Conservation (phyloP, 352 stramenopile genomes). For the Phytophthora constricta region DNA sequence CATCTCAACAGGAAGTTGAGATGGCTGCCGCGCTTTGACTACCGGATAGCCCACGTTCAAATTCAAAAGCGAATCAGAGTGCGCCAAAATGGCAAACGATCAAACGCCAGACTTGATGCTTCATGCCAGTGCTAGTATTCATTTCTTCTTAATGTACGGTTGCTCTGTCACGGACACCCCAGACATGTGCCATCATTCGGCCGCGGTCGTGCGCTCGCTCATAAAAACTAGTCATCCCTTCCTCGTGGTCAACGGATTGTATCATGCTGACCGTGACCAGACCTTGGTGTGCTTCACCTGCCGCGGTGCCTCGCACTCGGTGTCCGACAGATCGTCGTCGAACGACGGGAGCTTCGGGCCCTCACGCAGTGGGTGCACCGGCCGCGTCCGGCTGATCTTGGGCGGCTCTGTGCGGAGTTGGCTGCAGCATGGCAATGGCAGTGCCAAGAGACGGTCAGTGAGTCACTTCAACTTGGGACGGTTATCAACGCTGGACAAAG, state of each 20-base stretch:
- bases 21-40: neutral
- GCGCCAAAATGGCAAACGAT: neutral
- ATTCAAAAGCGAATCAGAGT: neutral
- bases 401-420: slow-evolving; percentile 24
- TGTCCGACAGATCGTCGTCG: slow-evolving; percentile 19
- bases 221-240: slow-evolving; percentile 5
- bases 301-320: slow-evolving; percentile 21
- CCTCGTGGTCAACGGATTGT: neutral
- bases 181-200: neutral
- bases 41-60: neutral
- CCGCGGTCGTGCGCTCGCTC: slow-evolving; percentile 10
- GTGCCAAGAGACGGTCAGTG: slow-evolving; percentile 11
- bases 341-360: slow-evolving; percentile 30
- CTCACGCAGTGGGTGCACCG: slow-evolving; percentile 27
- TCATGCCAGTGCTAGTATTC: too few relatives aligned
- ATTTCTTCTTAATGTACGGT: neutral
- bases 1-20: neutral
- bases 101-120: too few relatives aligned
- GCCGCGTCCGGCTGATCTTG: slow-evolving; percentile 28
- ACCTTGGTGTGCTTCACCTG: slow-evolving; percentile 13
- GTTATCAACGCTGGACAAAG: neutral
- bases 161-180: neutral
- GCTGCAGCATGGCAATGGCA: slow-evolving; percentile 1
- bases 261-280: slow-evolving; percentile 33
- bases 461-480: slow-evolving; percentile 4